Percentiles rank a stretch among this genome's conserved stretches.
phyloP scores from a whole-genome alignment of 257 asterid genomes.

The Ligustrum vulgare region DNA sequence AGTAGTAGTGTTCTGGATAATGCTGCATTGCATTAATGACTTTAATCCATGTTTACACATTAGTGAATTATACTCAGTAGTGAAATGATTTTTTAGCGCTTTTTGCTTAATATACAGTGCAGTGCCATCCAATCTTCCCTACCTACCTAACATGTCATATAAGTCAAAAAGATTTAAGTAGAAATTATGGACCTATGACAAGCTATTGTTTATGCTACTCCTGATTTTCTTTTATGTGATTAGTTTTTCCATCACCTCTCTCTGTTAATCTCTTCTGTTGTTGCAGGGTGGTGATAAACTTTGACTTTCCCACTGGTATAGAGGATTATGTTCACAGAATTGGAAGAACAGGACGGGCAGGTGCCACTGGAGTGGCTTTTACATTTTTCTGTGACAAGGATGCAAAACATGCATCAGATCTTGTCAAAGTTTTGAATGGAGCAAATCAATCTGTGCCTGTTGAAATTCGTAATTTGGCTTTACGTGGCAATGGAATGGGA shows the following conservation, averaged over 20 bases:
- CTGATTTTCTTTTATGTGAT: neutral
- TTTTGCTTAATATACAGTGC: neutral
- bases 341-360: constrained; percentile 99
- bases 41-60: neutral
- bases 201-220: neutral
- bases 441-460: constrained; percentile 79
- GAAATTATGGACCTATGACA: neutral
- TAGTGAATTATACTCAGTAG: neutral
- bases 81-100: neutral
- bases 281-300: constrained; percentile 86
- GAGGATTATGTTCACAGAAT: constrained; percentile 99
- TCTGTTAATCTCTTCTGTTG: neutral
- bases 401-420: constrained; percentile 79
- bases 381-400: constrained; percentile 86
- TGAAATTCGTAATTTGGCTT: constrained; percentile 77
- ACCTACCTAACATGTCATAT: too few species aligned
- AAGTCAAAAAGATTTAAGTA: neutral
- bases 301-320: constrained; percentile 89
- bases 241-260: neutral
- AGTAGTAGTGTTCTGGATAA: neutral
- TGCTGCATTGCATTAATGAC: too few species aligned
- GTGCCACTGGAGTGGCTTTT: constrained; percentile 88
- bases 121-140: neutral
- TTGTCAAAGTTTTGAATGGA: constrained; percentile 82
- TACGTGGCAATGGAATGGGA: constrained; percentile 85